Conservation (phyloP, 78 protist species). For the Speleostelium caveatum region DNA sequence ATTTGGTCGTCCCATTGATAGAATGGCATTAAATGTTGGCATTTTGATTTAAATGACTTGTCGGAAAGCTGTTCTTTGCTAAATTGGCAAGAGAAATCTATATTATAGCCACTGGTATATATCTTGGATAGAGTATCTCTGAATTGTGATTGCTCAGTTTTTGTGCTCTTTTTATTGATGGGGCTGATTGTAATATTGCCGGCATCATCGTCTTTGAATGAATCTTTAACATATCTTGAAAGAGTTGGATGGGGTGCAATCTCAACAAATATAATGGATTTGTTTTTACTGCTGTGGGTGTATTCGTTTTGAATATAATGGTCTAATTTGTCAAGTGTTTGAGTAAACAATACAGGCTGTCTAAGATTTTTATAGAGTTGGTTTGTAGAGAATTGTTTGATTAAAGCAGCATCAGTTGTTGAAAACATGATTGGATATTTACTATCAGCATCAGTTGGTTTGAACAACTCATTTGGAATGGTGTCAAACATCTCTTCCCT, state of each 20-base stretch:
- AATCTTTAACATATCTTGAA: background rate
- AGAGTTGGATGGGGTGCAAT: slow-evolving; percentile 67
- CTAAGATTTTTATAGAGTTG: background rate
- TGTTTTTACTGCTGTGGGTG: too few relatives aligned
- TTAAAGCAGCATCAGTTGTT: background rate
- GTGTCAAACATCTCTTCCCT: background rate
- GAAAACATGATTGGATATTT: background rate
- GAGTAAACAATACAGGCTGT: background rate
- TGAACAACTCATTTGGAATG: background rate
- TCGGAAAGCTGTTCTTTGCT: background rate
- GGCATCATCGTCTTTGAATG: background rate
- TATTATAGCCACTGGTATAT: slow-evolving; percentile 1
- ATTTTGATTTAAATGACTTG: background rate
- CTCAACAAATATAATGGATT: slow-evolving; percentile 30
- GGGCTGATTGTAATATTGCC: background rate
- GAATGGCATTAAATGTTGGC: background rate
- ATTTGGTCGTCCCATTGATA: slow-evolving; percentile 38
- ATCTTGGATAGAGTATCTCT: background rate
- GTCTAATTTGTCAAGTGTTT: background rate
- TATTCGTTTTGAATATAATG: too few relatives aligned
- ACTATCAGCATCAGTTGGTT: background rate
- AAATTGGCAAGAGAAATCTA: slow-evolving; percentile 11
- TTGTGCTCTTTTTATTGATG: slow-evolving; percentile 27
- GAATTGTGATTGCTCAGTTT: background rate
- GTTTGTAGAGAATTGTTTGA: background rate